phyloP scores from a whole-genome alignment of 129 eudicot genomes.

The Flaveria linearis region DNA sequence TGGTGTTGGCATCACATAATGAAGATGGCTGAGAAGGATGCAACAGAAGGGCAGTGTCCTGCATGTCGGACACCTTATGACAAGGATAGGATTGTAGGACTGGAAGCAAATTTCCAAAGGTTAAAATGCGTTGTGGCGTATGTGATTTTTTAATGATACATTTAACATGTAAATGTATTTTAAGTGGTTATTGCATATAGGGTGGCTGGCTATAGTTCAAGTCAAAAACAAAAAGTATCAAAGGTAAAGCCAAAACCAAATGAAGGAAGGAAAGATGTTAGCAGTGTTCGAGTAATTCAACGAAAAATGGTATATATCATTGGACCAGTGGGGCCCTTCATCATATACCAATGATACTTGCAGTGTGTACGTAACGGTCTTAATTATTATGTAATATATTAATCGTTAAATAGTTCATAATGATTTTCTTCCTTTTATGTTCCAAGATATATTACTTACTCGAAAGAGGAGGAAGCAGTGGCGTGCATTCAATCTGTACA shows the following conservation, averaged over 20 bases:
- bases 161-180: constrained; percentile 16
- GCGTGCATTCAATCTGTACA: too few relatives aligned
- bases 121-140: constrained; percentile 24
- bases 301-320: constrained; percentile 83
- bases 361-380: too few relatives aligned
- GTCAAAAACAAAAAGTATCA: constrained; percentile 56
- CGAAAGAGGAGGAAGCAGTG: too few relatives aligned
- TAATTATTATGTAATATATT: too few relatives aligned
- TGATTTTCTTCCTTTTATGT: too few relatives aligned
- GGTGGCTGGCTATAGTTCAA: constrained; percentile 52
- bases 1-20: constrained; percentile 98
- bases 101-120: constrained; percentile 79
- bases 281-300: constrained; percentile 77
- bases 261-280: constrained; percentile 77
- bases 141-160: constrained; percentile 4
- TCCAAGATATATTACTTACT: too few relatives aligned
- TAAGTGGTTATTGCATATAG: constrained; percentile 39
- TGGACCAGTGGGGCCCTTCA: too few relatives aligned
- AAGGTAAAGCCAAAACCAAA: constrained; percentile 66
- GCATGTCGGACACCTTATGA: constrained; percentile 80
- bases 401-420: too few relatives aligned
- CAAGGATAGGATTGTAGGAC: constrained; percentile 70
- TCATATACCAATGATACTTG: too few relatives aligned
- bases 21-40: constrained; percentile 93
- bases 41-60: constrained; percentile 84